Evolutionary conservation across 805 yeast species (phyloP), one percentile per base, ranked within the genome.

Genomic region (Saccharomycopsis lassenensis): DNA sequence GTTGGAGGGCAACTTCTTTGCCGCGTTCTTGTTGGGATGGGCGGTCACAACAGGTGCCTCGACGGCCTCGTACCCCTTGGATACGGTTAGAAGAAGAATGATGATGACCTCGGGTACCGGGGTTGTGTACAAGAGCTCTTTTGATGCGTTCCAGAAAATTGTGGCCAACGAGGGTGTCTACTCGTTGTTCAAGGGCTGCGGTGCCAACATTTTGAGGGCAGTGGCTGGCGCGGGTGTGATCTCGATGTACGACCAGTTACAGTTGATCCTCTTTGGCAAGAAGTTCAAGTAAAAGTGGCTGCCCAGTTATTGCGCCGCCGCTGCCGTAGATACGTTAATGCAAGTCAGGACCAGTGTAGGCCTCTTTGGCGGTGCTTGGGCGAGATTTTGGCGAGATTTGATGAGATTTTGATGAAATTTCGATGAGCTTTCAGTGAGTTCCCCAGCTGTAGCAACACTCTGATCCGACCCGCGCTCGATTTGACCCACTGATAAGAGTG

Each of bases 51-150:
- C 94, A 52, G 94, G 85, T 78, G 95, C 96, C 59, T 87, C 95
- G 55, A 84, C 95, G 52, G 94, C 94, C 63, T 85, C 95, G 62
- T 86, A 86, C 80, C 96, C 96, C 75, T 81, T 86, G 68, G 96
- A 86, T 71, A 85, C 96, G 61, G 85, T 86, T 63, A 86, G 95
- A 81, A 85, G 96, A 82, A 84, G 96, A 81, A 86, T 86, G 96
- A 86, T 86, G 96, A 86, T 86, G 96, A 86, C 95, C 56, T 86
- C 95, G 53, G 96, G 95, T 68, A 94, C 84, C 72, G 94, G 94
- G 58, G 93, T 87, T 58, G 85, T 85, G 74, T 86, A 86, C 74
- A 69, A 76, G 61, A 89, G 94, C 71, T 94, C 95, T 54, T 74
- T 83, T 64, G 95, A 87, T 66, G 83, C 89, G 67, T 77, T 81